Base-by-base conservation (phyloP, 202 grass and related monocot species). In the Bolboschoenoplectus hybrid region DNA sequence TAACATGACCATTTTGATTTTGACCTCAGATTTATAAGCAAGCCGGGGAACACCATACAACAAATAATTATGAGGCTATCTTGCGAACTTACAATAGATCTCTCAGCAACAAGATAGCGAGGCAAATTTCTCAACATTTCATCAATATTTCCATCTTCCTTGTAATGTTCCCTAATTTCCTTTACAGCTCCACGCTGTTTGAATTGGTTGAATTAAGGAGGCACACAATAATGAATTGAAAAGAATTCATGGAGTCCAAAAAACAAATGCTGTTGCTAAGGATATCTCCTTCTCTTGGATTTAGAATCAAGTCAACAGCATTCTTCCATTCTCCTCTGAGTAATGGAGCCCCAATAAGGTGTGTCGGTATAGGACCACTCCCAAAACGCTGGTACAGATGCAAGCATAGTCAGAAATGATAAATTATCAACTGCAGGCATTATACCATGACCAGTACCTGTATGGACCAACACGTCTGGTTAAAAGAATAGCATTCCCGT, bases 221-320 rank as follows among this genome's bases (percentile, higher is more conserved):
- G 67, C 41, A 34, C 16, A 70, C 46, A 84, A 84, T 39, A 36
- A 68, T 53, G 45, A 69, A 58, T 84, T 53, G 8, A 9, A 68
- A 32, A 43, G 72, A 91, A 14, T 87, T 39, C 70, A 81, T 76
- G 53, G n/a, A 87, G 65, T 80, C 84, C 45, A 89, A 73, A 78
- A 4, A 72, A 84, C 52, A 87, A 88, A 87, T 66, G 81, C 83
- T 85, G 76, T 89, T 53, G 34, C 51, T 61, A 50, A 98, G 96
- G 96, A 98, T 98, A 98, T 98, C 96, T 94, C 96, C 96, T 91
- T 98, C 96, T 82, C 90, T 98, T 85, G 96, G 93, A 91, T 98
- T 93, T 88, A 98, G 93, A 90, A 98, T 94, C 88, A 98, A 89
- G 46, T 82, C 71, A 45, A 93, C 89, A 90, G 91, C 91, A 95